Percentiles rank a stretch among this genome's conserved stretches.
Conservation (phyloP, 805 yeast species). For the Candida yuanshanica region DNA sequence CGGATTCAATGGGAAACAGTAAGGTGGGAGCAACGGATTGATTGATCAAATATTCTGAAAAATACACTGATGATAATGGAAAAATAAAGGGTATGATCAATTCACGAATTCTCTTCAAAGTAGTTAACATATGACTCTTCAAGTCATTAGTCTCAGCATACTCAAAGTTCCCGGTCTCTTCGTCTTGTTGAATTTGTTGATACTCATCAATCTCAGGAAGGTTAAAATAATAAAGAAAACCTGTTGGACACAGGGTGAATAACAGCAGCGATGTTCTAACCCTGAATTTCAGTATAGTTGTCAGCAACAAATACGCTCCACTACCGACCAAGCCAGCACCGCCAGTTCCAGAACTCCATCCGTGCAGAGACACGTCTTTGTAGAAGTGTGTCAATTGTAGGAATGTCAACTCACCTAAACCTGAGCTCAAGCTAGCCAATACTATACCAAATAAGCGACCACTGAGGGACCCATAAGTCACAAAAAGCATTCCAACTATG, state of each 20-base stretch:
- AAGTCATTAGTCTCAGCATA: background rate
- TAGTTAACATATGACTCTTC: slow-evolving; percentile 10
- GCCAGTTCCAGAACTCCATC: slow-evolving; percentile 94
- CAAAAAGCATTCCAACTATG: slow-evolving; percentile 65
- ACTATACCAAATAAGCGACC: slow-evolving; percentile 60
- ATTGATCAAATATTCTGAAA: slow-evolving; percentile 82
- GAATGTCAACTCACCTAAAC: slow-evolving; percentile 87
- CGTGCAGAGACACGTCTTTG: slow-evolving; percentile 57
- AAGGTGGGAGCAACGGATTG: slow-evolving; percentile 91
- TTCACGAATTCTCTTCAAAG: slow-evolving; percentile 32
- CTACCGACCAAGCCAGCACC: slow-evolving; percentile 91
- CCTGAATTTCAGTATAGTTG: slow-evolving; percentile 58
- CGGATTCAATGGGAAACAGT: slow-evolving; percentile 62
- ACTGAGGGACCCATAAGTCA: slow-evolving; percentile 33
- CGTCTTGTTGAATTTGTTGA: slow-evolving; percentile 4
- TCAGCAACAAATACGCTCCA: slow-evolving; percentile 61
- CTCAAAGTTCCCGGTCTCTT: background rate
- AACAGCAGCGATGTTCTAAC: slow-evolving; percentile 49
- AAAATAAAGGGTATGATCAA: slow-evolving; percentile 66
- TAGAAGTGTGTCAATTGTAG: slow-evolving; percentile 81
- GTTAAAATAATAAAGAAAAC: slow-evolving; percentile 36
- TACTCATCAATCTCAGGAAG: slow-evolving; percentile 16
- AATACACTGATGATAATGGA: slow-evolving; percentile 78
- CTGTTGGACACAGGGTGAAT: slow-evolving; percentile 53
- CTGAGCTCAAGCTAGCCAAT: slow-evolving; percentile 79